Evolutionary conservation across 2,329 filamentous ascomycete genomes (phyloP), one percentile per base, ranked within the genome.

Genomic region (Scopulariopsis brevicaulis): DNA sequence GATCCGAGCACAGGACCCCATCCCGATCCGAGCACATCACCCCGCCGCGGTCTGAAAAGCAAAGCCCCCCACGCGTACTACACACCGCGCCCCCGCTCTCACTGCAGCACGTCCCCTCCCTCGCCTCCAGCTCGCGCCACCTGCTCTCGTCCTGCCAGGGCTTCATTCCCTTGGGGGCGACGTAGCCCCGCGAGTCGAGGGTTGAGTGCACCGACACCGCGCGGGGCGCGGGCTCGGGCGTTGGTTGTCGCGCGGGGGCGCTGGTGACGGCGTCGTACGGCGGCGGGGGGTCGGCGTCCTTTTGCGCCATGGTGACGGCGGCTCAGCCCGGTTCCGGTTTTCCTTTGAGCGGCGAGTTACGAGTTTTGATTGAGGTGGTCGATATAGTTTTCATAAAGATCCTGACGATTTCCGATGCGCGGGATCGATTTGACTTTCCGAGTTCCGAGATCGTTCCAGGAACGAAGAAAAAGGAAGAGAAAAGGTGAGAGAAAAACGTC

Each of bases 31-130:
- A 57, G 14, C 48, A 57, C 11, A 57, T 5, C n/a, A 53, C 28
- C 5, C 56, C 56, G n/a, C 56, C 56, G 34, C 37, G 56, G 22
- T 57, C 48, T 28, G 56, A 57, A 20, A 20, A 57, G 28, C 43
- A 35, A 14, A 52, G 22, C 2, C 55, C 55, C 24, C 40, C 55
- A 28, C 51, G 43, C 15, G 43, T 18, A n/a, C 43, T 51, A 18
- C 34, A 48, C 8, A 35, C 3, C 25, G 20, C 48, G 11, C 55
- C 55, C 15, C 56, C 56, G n/a, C 32, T 25, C 18, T 32, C 11
- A 20, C 56, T 57, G 22, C 56, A 57, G 20, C 22, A 28, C 18
- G 25, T 32, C 10, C 56, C 56, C 18, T 48, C 46, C 48, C 37
- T 28, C 25, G 43, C 24, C 20, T 57, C 56, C 50, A 53, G 20